phyloP scores from a whole-genome alignment of 1,284 basidiomycete genomes.

The Flammula alnicola region DNA sequence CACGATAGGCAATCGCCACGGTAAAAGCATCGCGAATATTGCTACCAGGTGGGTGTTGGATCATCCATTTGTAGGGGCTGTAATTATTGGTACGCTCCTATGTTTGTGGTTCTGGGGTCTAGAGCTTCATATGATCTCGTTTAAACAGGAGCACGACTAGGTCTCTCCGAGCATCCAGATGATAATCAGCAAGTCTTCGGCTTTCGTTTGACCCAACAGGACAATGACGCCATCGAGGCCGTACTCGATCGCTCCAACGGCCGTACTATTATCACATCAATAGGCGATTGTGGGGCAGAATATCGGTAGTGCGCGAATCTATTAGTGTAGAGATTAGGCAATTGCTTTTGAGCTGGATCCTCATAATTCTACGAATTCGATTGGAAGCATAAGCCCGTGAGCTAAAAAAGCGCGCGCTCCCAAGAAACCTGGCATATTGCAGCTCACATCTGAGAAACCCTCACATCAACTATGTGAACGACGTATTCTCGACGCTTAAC shows the following conservation, averaged over 20 bases:
- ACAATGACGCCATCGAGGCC: constrained; percentile 62
- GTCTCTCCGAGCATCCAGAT: constrained; percentile 73
- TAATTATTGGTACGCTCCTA: constrained; percentile 67
- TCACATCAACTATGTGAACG: no score
- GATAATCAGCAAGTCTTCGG: constrained; percentile 70
- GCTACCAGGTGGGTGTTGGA: constrained; percentile 84
- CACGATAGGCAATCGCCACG: constrained; percentile 69
- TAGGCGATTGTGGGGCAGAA: constrained; percentile 84
- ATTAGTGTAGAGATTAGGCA: no score
- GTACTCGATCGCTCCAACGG: constrained; percentile 65
- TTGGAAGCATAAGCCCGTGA: no score
- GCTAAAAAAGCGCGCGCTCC: no score
- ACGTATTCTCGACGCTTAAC: no score
- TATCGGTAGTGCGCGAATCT: constrained; percentile 57
- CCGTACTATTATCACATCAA: constrained; percentile 60
- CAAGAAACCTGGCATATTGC: no score
- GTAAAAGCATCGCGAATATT: constrained; percentile 75
- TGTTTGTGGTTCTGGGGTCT: background rate
- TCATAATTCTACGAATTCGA: no score
- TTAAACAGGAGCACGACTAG: constrained; percentile 66
- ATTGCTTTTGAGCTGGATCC: no score
- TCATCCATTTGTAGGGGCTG: constrained; percentile 76
- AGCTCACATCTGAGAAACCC: no score
- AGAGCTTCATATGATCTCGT: background rate
- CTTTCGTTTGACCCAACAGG: constrained; percentile 58